Evolutionary conservation across 345 rosid species (phyloP), one percentile per base, ranked within the genome.

Genomic region (Kernera saxatilis): DNA sequence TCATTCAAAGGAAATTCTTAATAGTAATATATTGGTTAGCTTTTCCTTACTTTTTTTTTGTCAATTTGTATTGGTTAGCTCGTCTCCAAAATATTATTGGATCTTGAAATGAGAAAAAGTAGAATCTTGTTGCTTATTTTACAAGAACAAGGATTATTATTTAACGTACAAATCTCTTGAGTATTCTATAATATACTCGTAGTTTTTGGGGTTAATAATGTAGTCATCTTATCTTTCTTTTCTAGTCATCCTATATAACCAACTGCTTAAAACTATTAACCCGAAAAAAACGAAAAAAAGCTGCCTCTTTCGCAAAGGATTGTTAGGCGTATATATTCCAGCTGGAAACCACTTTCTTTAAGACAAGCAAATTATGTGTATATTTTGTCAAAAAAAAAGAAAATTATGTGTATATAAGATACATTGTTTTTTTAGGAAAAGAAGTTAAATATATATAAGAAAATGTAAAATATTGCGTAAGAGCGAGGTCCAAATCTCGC

Each of bases 31-130:
- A n/a, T n/a, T n/a, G n/a, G n/a, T n/a, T n/a, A n/a, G n/a, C n/a
- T n/a, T n/a, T n/a, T n/a, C n/a, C n/a, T n/a, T n/a, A n/a, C n/a
- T n/a, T n/a, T n/a, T n/a, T n/a, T n/a, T n/a, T n/a, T n/a, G n/a
- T n/a, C n/a, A n/a, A n/a, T 11, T 8, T 8, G 27, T 2, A 26
- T 41, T 29, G 37, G 17, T 10, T 18, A n/a, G n/a, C n/a, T n/a
- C 17, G 43, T 55, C 44, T 25, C 17, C 39, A 10, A 23, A 0
- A 13, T 68, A 17, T 15, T 53, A n/a, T 68, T 68, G 54, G 71
- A 51, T 67, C 59, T 50, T 25, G 71, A 55, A 53, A 55, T 17
- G 72, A 27, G 43, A 67, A 51, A 52, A 50, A 52, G 61, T 29
- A 33, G 27, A 52, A 52, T 52, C 15, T 6, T 43, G 23, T 68